phyloP scores from a whole-genome alignment of 768 basidiomycete genomes.

The Leccinum disarticulatum region DNA sequence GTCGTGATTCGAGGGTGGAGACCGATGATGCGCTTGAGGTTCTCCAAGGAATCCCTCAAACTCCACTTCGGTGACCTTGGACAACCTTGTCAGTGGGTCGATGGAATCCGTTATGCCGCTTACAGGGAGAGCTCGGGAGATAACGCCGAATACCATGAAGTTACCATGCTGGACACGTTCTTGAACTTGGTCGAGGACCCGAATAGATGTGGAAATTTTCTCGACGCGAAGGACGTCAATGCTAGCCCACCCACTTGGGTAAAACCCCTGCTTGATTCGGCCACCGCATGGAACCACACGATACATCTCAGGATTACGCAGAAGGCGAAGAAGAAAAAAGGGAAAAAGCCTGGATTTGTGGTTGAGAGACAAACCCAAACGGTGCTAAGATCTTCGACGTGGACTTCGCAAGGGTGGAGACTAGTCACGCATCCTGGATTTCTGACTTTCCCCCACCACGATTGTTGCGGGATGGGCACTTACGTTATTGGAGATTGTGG shows the following conservation, averaged over 20 bases:
- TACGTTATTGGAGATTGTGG: not conserved
- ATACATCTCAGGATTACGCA: not conserved
- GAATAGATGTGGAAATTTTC: constrained; percentile 3
- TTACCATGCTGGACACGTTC: not conserved
- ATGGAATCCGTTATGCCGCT: too few relatives aligned
- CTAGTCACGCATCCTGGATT: not conserved
- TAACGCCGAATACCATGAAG: too few relatives aligned
- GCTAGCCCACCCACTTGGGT: not conserved
- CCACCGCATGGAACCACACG: constrained; percentile 3
- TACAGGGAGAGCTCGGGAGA: too few relatives aligned
- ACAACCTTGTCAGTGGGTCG: too few relatives aligned
- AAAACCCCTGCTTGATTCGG: not conserved
- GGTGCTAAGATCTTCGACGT: not conserved
- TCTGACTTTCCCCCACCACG: not conserved
- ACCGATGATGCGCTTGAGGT: too few relatives aligned
- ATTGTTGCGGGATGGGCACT: constrained; percentile 2
- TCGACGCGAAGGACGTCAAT: constrained; percentile 1
- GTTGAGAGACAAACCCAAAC: not conserved
- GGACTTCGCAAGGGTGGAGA: constrained; percentile 7
- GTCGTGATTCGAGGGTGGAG: too few relatives aligned
- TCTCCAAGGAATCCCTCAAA: too few relatives aligned
- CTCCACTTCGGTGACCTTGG: too few relatives aligned
- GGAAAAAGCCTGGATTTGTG: too few relatives aligned
- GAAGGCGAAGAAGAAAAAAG: not conserved
- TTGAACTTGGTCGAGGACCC: not conserved